These are phyloP conservation scores for Eustoma russellianum DNA, from an alignment of 257 asterid species.

Conservation along the genomic window DNA sequence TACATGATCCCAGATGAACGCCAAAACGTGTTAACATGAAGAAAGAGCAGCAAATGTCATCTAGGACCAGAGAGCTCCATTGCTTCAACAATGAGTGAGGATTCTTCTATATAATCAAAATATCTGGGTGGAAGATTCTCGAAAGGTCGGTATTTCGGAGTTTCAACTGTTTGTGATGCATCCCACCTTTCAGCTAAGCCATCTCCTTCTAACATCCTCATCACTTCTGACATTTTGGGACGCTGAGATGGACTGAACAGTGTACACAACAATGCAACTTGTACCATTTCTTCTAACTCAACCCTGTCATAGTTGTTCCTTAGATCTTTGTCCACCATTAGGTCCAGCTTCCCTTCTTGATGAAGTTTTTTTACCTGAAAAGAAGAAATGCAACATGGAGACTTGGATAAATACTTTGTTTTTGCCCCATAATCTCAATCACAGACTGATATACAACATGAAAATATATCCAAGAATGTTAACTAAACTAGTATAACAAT, in stretches of 20 bases:
- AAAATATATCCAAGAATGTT: no score
- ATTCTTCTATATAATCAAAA: slow-evolving; percentile 69
- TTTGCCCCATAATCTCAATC: no score
- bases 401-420: no score
- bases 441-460: no score
- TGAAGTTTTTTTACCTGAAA: slow-evolving; percentile 74
- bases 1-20: background rate
- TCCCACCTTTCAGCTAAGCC: slow-evolving; percentile 92
- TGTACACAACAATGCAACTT: slow-evolving; percentile 80
- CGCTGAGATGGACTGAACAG: slow-evolving; percentile 71
- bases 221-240: slow-evolving; percentile 89
- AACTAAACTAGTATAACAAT: no score
- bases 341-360: slow-evolving; percentile 60
- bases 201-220: slow-evolving; percentile 93
- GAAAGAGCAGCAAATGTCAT: slow-evolving; percentile 25
- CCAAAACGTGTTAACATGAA: background rate
- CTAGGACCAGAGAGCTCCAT: slow-evolving; percentile 96
- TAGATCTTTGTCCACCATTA: slow-evolving; percentile 65
- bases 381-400: background rate
- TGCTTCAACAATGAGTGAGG: slow-evolving; percentile 74
- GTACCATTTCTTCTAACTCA: slow-evolving; percentile 76
- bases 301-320: slow-evolving; percentile 46
- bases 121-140: slow-evolving; percentile 60
- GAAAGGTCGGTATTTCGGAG: slow-evolving; percentile 40
- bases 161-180: slow-evolving; percentile 52